phyloP scores from a whole-genome alignment of 345 rosid genomes.

The Salix udensis region DNA sequence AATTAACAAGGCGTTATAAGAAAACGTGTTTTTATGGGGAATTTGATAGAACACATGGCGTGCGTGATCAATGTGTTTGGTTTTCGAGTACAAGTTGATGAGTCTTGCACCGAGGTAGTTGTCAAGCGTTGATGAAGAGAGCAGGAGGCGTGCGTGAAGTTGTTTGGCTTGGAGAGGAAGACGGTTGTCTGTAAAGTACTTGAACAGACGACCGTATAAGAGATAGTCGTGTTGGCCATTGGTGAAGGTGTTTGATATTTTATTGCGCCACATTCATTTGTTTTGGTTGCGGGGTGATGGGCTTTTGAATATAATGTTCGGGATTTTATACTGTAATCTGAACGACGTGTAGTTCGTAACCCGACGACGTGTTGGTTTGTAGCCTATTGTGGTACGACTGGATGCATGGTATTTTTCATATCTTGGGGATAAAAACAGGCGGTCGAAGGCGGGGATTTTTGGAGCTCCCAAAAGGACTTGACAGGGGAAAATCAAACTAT shows the following conservation, averaged over 20 bases:
- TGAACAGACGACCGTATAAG: slow-evolving; percentile 59
- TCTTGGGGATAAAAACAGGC: too few species aligned
- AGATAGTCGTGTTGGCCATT: slow-evolving; percentile 42
- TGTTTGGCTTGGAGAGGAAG: slow-evolving; percentile 69
- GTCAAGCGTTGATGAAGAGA: slow-evolving; percentile 44
- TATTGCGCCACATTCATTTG: slow-evolving; percentile 9
- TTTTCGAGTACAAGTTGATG: slow-evolving; percentile 46
- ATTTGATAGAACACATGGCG: slow-evolving; percentile 68
- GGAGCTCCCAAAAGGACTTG: too few species aligned
- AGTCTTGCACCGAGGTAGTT: slow-evolving; percentile 79
- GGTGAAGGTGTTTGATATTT: slow-evolving; percentile 3
- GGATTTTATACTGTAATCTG: too few species aligned
- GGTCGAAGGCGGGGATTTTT: too few species aligned
- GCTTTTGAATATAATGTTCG: background rate
- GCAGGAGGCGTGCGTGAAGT: slow-evolving; percentile 68
- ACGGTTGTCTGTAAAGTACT: slow-evolving; percentile 43
- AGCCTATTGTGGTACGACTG: too few species aligned
- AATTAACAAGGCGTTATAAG: slow-evolving; percentile 72
- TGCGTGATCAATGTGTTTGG: slow-evolving; percentile 39
- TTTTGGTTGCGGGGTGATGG: background rate
- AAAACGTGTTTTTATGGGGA: slow-evolving; percentile 47
- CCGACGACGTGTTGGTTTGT: too few species aligned
- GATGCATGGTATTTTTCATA: too few species aligned
- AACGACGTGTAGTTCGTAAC: too few species aligned
- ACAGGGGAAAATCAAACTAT: too few species aligned